Base-by-base conservation (phyloP, 768 basidiomycete species). In the Amanita inopinata region DNA sequence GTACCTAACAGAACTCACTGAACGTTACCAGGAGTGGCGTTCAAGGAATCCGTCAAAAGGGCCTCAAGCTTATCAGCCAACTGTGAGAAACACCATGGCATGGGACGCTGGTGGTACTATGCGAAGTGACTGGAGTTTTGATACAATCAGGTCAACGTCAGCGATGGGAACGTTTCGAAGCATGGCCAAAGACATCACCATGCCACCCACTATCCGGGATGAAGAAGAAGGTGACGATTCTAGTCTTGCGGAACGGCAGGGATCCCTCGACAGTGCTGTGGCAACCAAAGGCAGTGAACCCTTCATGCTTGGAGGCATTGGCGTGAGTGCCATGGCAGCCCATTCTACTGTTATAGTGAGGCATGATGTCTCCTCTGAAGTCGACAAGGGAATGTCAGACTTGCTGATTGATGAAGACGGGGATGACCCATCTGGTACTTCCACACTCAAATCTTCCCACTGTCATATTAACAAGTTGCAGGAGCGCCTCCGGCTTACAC, bases 41-140 rank as follows among this genome's bases (percentile, higher is more conserved):
- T 58, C 72, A 1, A 71, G 72, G n/a, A 72, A 76, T 4, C 73
- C 83, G 30, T 65, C 69, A 39, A 76, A 77, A 54, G 69, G 71
- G 18, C 56, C 63, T 27, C 75, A 74, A 53, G 62, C 65, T 46
- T 72, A 72, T 54, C 74, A 78, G 49, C 66, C 78, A 8, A 71
- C 82, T 3, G 58, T 78, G 38, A 67, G 72, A 47, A 76, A 72
- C 48, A 78, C 68, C 39, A 59, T 67, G 35, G 67, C 72, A 34
- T 88, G 84, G 86, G 85, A 87, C 51, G 61, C 58, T 37, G 78
- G 74, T 47, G 77, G 73, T 33, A 89, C 91, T 1, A 72, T 94
- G 62, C 76, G 78, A 55, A 92, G 86, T 55, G 91, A 91, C 49
- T 98, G 94, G 96, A 89, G 86, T 58, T 98, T 98, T 57, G 92